phyloP scores from a whole-genome alignment of 805 yeast genomes.

The Wilhelminamyces savonicus region DNA sequence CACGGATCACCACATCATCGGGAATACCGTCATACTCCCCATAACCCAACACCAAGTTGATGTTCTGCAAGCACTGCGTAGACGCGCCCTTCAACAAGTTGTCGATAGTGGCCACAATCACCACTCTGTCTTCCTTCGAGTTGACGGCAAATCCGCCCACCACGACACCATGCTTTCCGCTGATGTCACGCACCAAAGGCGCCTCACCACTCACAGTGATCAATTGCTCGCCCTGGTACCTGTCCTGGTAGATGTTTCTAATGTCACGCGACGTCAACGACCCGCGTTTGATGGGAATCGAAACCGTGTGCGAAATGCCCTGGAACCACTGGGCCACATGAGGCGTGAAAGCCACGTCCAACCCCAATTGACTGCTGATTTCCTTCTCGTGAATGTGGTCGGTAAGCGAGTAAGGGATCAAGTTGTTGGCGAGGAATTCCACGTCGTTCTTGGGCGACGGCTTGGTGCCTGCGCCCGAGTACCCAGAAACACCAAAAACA shows the following conservation, averaged over 20 bases:
- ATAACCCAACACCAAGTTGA: slow-evolving; percentile 83
- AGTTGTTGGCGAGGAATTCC: slow-evolving; percentile 65
- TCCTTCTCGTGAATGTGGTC: slow-evolving; percentile 97
- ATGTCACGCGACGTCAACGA: slow-evolving; percentile 74
- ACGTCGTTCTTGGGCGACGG: slow-evolving; percentile 95
- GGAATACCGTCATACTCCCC: slow-evolving; percentile 97
- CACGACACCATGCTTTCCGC: slow-evolving; percentile 91
- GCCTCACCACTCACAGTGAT: slow-evolving; percentile 86
- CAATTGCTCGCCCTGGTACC: slow-evolving; percentile 81
- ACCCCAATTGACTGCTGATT: slow-evolving; percentile 74
- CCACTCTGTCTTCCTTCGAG: slow-evolving; percentile 82
- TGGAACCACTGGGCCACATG: slow-evolving; percentile 99
- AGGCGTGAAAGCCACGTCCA: slow-evolving; percentile 82
- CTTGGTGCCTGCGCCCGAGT: slow-evolving; percentile 99
- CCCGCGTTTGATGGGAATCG: slow-evolving; percentile 70
- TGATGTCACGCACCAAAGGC: slow-evolving; percentile 84
- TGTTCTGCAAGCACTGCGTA: slow-evolving; percentile 95
- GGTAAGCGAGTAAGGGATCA: slow-evolving; percentile 92
- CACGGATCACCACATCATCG: slow-evolving; percentile 50
- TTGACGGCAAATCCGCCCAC: slow-evolving; percentile 96
- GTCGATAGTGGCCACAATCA: slow-evolving; percentile 91
- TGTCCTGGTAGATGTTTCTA: slow-evolving; percentile 78
- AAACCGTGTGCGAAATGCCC: slow-evolving; percentile 90
- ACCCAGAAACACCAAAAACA: slow-evolving; percentile 94
- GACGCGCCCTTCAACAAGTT: slow-evolving; percentile 97